These are phyloP conservation scores for Hirschioporus abietinus DNA, from an alignment of 768 basidiomycete species.

Conservation along the genomic window DNA sequence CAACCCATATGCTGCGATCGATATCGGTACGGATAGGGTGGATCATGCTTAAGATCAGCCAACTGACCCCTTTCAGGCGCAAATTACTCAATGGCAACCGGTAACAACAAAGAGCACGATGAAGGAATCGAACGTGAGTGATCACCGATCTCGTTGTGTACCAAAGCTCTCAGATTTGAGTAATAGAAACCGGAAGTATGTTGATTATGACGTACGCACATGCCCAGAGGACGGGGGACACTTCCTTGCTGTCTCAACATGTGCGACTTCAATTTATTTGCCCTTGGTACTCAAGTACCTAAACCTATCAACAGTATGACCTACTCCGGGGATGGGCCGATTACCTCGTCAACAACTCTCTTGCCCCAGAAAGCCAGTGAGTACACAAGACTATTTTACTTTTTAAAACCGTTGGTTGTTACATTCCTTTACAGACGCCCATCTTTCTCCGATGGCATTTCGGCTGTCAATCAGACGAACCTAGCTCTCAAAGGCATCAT, in stretches of 20 bases:
- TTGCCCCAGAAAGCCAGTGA: conserved; percentile 3
- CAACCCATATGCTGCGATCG: conserved; percentile 19
- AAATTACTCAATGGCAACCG: not conserved
- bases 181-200: too few relatives aligned
- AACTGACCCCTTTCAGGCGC: not conserved
- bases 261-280: too few relatives aligned
- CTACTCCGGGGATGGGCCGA: conserved; percentile 13
- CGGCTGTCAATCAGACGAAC: conserved; percentile 1
- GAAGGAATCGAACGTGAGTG: not conserved
- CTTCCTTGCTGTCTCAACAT: too few relatives aligned
- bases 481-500: too few relatives aligned
- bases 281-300: too few relatives aligned
- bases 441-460: conserved; percentile 13
- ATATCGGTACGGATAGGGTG: conserved; percentile 16
- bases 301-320: too few relatives aligned
- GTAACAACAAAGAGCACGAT: not conserved
- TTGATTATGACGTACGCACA: too few relatives aligned
- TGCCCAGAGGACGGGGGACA: too few relatives aligned
- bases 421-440: conserved; percentile 9
- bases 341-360: conserved; percentile 11
- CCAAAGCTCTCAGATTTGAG: conserved; percentile 9
- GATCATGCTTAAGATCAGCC: too few relatives aligned
- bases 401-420: too few relatives aligned
- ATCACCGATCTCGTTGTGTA: not conserved
- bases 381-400: too few relatives aligned